Evolutionary conservation across 1,284 basidiomycete species (phyloP), one percentile per base, ranked within the genome.

Genomic region (Cutaneotrichosporon dermatis): DNA sequence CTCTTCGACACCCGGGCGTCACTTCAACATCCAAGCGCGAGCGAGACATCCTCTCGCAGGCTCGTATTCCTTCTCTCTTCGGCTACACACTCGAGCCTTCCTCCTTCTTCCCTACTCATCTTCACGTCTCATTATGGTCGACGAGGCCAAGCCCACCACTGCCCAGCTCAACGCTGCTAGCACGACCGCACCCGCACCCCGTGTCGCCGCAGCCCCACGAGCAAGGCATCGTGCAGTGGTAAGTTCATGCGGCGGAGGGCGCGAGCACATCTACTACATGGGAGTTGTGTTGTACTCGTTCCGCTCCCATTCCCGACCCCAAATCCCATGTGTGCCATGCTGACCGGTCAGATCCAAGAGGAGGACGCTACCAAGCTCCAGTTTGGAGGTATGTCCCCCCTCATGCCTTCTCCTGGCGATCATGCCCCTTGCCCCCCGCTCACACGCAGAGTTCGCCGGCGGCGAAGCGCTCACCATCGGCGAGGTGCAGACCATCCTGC

Each of bases 291-390:
- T 25, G 25, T 25, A 25, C 25, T 25, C 25, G 25, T 25, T 25
- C 25, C 25, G 25, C 25, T 25, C 25, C 25, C 25, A 25, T 25
- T 25, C 25, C 25, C 25, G 25, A 25, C 25, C 25, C 25, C 25
- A 25, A 25, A 25, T 25, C 25, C 25, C 25, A 25, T 25, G 25
- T 25, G 25, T 25, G 25, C 25, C 25, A 25, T 25, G 25, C 25
- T 25, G 25, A 25, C 25, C 25, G 25, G 25, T 25, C 56, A 74
- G 72, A 59, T 67, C 13, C 65, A 63, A 25, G 75, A 76, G 48
- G 75, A 76, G 55, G 75, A 76, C 61, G 75, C 75, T 35, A 75
- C 73, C 33, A 76, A 76, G 62, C 64, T 76, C 25, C 73, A 76
- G 62, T 76, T 76, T 54, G 75, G 75, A 60, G 74, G 74, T 72